A percentile compares a stretch with the other conserved stretches of the same genome.
phyloP scores from a whole-genome alignment of 495 filamentous ascomycete genomes.

The Penicillium alfredii region DNA sequence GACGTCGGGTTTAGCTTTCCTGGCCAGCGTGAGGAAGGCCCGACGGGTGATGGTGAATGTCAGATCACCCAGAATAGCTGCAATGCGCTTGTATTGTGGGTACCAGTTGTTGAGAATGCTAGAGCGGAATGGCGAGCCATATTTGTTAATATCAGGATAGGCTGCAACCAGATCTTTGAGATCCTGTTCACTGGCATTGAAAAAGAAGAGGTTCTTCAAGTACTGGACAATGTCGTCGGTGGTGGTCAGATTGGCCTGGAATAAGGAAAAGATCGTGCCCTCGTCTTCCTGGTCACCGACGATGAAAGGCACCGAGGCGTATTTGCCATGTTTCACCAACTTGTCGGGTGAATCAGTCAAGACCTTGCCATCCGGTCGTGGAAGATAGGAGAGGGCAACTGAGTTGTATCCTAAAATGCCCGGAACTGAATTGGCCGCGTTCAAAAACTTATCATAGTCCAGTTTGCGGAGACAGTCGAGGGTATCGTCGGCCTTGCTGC shows the following conservation, averaged over 20 bases:
- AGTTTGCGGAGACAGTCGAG: conserved; percentile 56
- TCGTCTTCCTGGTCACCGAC: conserved; percentile 57
- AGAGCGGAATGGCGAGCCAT: conserved; percentile 62
- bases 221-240: conserved; percentile 54
- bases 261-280: conserved; percentile 57
- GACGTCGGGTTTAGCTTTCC: conserved; percentile 44
- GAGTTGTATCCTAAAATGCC: conserved; percentile 57
- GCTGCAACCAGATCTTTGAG: conserved; percentile 49
- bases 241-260: conserved; percentile 58
- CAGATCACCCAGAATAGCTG: conserved; percentile 68
- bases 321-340: conserved; percentile 43
- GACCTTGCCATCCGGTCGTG: conserved; percentile 55
- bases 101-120: conserved; percentile 58
- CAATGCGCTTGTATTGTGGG: conserved; percentile 68
- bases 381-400: conserved; percentile 57
- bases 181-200: conserved; percentile 35
- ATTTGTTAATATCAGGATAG: conserved; percentile 45
- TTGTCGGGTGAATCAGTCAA: conserved; percentile 52
- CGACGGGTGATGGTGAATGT: conserved; percentile 61
- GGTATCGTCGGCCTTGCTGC: conserved; percentile 47
- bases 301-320: conserved; percentile 54
- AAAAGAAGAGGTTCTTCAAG: conserved; percentile 50
- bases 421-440: conserved; percentile 62
- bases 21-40: conserved; percentile 42
- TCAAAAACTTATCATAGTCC: conserved; percentile 55